Conservation (phyloP, 768 basidiomycete species). For the Leccinellum luteum region DNA sequence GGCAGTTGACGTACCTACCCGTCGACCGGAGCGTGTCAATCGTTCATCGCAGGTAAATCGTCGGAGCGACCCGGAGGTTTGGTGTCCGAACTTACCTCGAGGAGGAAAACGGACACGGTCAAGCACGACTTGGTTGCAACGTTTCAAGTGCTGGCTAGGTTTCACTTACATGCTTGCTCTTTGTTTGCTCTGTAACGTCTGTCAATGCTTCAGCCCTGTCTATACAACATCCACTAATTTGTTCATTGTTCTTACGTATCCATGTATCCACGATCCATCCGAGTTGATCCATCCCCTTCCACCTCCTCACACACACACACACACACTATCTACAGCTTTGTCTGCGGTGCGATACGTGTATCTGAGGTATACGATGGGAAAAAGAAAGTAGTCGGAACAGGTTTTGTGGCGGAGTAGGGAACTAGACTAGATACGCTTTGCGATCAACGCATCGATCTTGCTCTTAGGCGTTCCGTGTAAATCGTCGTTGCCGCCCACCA, state of each 20-base stretch:
- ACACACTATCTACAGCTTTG: not conserved
- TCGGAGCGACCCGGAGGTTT: not conserved
- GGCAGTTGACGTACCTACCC: not conserved
- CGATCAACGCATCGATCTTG: constrained; percentile 11
- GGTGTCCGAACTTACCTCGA: not conserved
- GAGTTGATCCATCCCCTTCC: not conserved
- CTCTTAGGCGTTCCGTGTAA: constrained; percentile 6
- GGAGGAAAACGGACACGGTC: not conserved
- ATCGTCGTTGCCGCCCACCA: constrained; percentile 21
- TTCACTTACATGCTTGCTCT: too few relatives aligned
- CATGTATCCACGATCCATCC: too few relatives aligned
- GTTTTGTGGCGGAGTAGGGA: too few relatives aligned
- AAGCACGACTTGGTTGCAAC: not conserved
- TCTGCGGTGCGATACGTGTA: not conserved
- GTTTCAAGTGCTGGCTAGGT: not conserved
- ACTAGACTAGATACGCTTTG: not conserved
- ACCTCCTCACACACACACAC: not conserved
- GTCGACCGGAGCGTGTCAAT: not conserved
- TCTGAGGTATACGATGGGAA: constrained; percentile 1
- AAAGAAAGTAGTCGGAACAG: not conserved
- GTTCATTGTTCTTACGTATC: too few relatives aligned
- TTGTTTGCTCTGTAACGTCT: not conserved
- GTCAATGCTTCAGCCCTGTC: too few relatives aligned
- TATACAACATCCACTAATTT: not conserved
- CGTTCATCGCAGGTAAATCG: not conserved